Base-by-base conservation (phyloP, 2,329 filamentous ascomycete genomes). In the Aquanectria penicillioides region DNA sequence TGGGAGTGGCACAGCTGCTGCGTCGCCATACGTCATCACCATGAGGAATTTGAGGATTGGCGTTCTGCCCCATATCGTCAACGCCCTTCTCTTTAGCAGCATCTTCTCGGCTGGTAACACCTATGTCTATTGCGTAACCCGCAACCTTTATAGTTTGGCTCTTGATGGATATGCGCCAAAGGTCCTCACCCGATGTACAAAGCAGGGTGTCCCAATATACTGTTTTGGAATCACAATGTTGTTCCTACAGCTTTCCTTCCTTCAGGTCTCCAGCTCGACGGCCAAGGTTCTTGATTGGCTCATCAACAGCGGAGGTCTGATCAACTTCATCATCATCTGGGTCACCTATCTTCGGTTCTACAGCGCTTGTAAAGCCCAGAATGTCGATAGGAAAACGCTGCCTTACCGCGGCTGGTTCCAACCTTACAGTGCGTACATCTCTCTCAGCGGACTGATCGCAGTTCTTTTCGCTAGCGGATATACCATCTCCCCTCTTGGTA, bases 401-500 rank as follows among this genome's bases (percentile, higher is more conserved):
- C 84, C 86, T 2, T 89, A 88, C 73, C 77, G 69, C 18, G 86
- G 83, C 10, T 82, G 75, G 46, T 78, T 84, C 65, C 85, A 88
- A 70, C 85, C 86, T 0, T 88, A 83, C 70, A 80, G 79, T 18
- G 37, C 28, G 2, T 59, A 60, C 83, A 46, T 79, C 15, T 74
- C 80, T 13, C 75, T 80, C 57, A 69, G 75, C 60, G 78, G 77
- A 56, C 12, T 37, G 2, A 22, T 29, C 6, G 25, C 10, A 10
- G 22, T 34, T 31, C 13, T 44, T 4, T n/a, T 22, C 5, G n/a
- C 10, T 7, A 86, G 84, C 66, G 84, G 86, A 20, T 88, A 88
- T 71, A 74, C 75, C 2, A 72, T 78, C 0, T 83, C 83, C 69
- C 62, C 63, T 11, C 69, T 70, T 20, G 47, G 47, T n/a, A n/a